phyloP scores from a whole-genome alignment of 345 rosid species.

The Camelina hispida region DNA sequence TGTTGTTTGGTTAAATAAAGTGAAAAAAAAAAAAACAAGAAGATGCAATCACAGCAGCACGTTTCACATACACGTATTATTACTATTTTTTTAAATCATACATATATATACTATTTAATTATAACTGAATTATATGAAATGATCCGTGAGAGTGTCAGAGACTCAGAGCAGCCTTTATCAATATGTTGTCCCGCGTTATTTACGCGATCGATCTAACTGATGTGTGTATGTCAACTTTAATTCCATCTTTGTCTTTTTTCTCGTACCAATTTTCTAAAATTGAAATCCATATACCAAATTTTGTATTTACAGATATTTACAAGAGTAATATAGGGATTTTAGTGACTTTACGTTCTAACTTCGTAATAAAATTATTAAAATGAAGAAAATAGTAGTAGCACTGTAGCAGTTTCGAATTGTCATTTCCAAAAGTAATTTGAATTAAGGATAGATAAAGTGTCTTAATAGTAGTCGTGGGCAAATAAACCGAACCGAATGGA shows the following conservation, averaged over 20 bases:
- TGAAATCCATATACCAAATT: not conserved
- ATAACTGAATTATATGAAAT: slow-evolving; percentile 36
- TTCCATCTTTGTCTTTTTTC: slow-evolving; percentile 30
- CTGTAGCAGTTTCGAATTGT: not conserved
- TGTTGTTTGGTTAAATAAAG: not conserved
- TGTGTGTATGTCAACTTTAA: slow-evolving; percentile 33
- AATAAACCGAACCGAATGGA: too few relatives aligned
- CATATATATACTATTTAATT: not conserved
- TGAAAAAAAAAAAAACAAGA: too few relatives aligned
- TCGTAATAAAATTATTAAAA: too few relatives aligned
- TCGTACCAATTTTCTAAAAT: not conserved
- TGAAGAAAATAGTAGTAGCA: too few relatives aligned
- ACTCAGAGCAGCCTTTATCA: slow-evolving; percentile 45
- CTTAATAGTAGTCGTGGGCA: too few relatives aligned
- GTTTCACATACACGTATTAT: not conserved
- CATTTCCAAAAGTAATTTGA: not conserved
- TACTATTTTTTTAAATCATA: not conserved
- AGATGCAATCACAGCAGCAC: not conserved
- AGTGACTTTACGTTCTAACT: not conserved
- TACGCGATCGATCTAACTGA: slow-evolving; percentile 38
- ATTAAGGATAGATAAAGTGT: not conserved
- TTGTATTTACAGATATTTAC: too few relatives aligned
- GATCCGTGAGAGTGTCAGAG: slow-evolving; percentile 44
- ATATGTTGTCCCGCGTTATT: slow-evolving; percentile 44
- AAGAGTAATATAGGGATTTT: not conserved